Conservation (phyloP, 768 basidiomycete species). For the Favolaschia claudopus region DNA sequence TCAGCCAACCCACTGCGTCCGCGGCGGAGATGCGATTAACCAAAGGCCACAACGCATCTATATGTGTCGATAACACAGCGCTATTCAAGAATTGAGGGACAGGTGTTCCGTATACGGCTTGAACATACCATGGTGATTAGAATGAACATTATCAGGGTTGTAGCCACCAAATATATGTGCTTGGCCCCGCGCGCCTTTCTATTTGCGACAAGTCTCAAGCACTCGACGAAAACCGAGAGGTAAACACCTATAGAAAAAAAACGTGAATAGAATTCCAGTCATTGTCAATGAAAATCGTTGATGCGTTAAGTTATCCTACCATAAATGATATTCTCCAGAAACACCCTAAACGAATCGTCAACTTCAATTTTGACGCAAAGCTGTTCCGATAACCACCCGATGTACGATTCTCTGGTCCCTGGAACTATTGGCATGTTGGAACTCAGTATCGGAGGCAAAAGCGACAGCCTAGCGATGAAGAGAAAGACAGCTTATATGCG, state of each 20-base stretch:
- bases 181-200: neutral
- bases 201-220: neutral
- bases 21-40: too few species aligned
- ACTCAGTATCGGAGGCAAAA: too few species aligned
- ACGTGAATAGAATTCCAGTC: too few species aligned
- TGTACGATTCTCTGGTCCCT: neutral
- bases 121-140: neutral
- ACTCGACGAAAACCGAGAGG: neutral
- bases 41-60: neutral
- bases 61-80: constrained; percentile 5
- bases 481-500: too few species aligned
- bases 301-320: neutral
- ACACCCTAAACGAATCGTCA: neutral
- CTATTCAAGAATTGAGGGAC: too few species aligned
- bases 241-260: neutral
- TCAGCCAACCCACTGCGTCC: neutral
- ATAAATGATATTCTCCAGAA: neutral
- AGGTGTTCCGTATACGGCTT: too few species aligned
- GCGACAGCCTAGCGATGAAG: too few species aligned
- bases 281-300: neutral
- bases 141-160: neutral
- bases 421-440: too few species aligned
- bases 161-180: neutral
- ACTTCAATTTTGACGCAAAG: neutral
- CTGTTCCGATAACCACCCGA: too few species aligned